Evolutionary conservation across 768 basidiomycete genomes (phyloP).

Genomic region (Kwoniella heveanensis): DNA sequence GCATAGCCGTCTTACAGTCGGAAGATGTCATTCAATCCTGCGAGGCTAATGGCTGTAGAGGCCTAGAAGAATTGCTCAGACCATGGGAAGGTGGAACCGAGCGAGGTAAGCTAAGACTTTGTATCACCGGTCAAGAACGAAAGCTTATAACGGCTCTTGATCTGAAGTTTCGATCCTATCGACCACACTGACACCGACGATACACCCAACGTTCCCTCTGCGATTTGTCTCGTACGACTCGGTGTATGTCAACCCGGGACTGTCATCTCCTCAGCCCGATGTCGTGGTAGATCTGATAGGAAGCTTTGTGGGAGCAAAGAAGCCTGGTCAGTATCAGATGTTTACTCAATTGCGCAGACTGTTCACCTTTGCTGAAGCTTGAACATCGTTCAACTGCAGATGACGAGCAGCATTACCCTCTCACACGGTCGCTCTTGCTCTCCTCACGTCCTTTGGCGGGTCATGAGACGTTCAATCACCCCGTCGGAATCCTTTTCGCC

Average conservation of each 20-base stretch:
- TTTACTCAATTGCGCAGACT: too few relatives aligned
- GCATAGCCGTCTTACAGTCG: slow-evolving; percentile 51
- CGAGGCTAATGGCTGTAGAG: slow-evolving; percentile 52
- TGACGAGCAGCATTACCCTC: slow-evolving; percentile 49
- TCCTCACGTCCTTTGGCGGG: slow-evolving; percentile 47
- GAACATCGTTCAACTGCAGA: slow-evolving; percentile 36
- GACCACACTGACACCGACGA: slow-evolving; percentile 48
- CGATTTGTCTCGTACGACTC: slow-evolving; percentile 50
- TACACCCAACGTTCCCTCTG: slow-evolving; percentile 51
- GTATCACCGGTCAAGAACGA: neutral
- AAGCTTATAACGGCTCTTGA: neutral
- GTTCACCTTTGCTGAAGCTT: too few relatives aligned
- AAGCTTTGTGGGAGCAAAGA: slow-evolving; percentile 40
- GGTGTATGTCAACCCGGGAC: slow-evolving; percentile 32
- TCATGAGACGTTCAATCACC: slow-evolving; percentile 55
- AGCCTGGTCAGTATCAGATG: slow-evolving; percentile 36
- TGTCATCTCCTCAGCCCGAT: slow-evolving; percentile 45
- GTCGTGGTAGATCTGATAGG: slow-evolving; percentile 50
- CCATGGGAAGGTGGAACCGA: slow-evolving; percentile 54
- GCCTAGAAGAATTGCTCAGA: slow-evolving; percentile 52
- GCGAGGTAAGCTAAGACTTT: slow-evolving; percentile 38
- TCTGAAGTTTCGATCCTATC: slow-evolving; percentile 51
- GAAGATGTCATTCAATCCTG: slow-evolving; percentile 50
- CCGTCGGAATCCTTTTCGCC: slow-evolving; percentile 51
- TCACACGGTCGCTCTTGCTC: slow-evolving; percentile 49